Evolutionary conservation across 2,329 filamentous ascomycete species (phyloP), one percentile per base, ranked within the genome.

Genomic region (Pseudonectria buxi): DNA sequence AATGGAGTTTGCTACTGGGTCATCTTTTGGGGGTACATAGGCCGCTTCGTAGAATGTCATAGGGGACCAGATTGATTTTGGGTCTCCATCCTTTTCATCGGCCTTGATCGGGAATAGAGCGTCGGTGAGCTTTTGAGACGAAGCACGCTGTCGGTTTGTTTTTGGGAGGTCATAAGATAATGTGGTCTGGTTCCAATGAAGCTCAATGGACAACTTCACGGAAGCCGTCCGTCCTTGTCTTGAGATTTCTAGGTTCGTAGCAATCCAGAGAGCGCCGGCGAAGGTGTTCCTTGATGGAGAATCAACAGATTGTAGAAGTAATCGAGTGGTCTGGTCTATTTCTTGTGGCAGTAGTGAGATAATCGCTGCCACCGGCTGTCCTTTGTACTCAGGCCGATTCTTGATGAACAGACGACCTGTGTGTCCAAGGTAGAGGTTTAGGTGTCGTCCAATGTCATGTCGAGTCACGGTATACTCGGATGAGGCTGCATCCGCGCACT

Each of bases 41-140:
- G 83, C 79, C 12, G 76, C 76, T 34, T 83, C 72, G 49, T 88
- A 89, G 53, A 89, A 89, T 38, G 67, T 65, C 47, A 71, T 67
- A 0, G 72, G 69, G 3, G 68, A 69, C 56, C 58, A 64, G 14
- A 50, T 49, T 40, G 50, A 35, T 14, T 30, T 5, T 9, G 18
- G 15, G 32, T 36, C 34, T 15, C 31, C 15, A 2, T 29, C 13
- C 4, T 29, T 4, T 7, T 11, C 29, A n/a, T 33, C 22, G 7
- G 32, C 14, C 2, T 33, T 14, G 10, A 30, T 26, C 7, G 55
- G 50, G 11, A 65, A 59, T 32, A 67, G 61, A 1, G 43, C 42
- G n/a, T 61, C 47, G 15, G 72, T 49, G 10, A 71, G 41, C 3
- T 30, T 32, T 25, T 59, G 53, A 18, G 62, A 68, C 4, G 51